Evolutionary conservation across 129 eudicot genomes (phyloP).

Genomic region (Flaveria ramosissima): DNA sequence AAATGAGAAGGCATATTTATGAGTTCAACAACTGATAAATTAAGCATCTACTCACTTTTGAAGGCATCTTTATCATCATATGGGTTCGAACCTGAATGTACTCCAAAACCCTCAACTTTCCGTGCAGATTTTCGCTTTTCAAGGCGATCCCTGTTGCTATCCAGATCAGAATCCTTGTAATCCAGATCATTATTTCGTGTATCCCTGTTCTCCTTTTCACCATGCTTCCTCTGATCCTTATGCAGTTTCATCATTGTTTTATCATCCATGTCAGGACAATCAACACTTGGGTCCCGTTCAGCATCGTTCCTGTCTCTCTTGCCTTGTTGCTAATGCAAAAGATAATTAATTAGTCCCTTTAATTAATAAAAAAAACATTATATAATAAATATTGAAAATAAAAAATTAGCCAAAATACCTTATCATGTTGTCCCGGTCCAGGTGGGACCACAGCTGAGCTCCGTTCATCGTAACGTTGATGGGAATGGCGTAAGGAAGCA

Average conservation of each 20-base stretch:
- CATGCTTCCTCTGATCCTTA: conserved; percentile 70
- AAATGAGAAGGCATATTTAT: not conserved
- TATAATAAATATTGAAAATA: not conserved
- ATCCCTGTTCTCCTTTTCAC: conserved; percentile 66
- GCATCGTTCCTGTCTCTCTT: conserved; percentile 52
- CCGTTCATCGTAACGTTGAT: conserved; percentile 66
- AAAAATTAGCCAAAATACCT: conserved; percentile 38
- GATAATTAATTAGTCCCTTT: conserved; percentile 15
- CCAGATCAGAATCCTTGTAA: conserved; percentile 65
- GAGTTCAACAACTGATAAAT: conserved; percentile 17
- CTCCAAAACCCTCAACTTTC: conserved; percentile 76
- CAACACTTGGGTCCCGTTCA: conserved; percentile 63
- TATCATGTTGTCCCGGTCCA: conserved; percentile 52
- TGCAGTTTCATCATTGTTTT: conserved; percentile 58
- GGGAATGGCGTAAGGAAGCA: conserved; percentile 51
- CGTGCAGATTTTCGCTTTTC: conserved; percentile 77
- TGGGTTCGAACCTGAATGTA: conserved; percentile 46
- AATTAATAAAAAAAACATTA: not conserved
- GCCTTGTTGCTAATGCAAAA: conserved; percentile 47
- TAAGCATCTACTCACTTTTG: conserved; percentile 66
- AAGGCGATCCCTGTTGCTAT: conserved; percentile 50
- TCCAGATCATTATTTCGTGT: conserved; percentile 70
- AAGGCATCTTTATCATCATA: conserved; percentile 72
- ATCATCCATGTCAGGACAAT: conserved; percentile 71
- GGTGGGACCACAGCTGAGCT: conserved; percentile 51